Conservation (phyloP, 768 basidiomycete species). For the Phylloporus sp. region DNA sequence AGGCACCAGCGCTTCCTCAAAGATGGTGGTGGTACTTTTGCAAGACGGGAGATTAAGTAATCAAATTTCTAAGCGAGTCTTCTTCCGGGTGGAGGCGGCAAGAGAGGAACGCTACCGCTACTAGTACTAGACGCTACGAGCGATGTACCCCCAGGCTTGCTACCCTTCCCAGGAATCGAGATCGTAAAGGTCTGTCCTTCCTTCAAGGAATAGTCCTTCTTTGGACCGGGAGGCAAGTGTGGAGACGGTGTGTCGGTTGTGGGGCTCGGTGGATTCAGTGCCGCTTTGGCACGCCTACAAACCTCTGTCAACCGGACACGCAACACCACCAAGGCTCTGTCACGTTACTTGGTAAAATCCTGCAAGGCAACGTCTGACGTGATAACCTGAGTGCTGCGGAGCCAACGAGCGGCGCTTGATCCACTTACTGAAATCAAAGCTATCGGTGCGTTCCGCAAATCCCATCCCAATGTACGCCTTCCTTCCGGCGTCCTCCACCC, state of each 20-base stretch:
- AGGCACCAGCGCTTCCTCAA: conserved; percentile 4
- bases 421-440: conserved; percentile 85
- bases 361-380: conserved; percentile 73
- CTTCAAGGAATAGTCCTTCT: conserved; percentile 91
- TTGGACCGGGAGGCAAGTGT: conserved; percentile 69
- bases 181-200: conserved; percentile 95
- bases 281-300: conserved; percentile 57
- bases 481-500: conserved; percentile 82
- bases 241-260: conserved; percentile 50
- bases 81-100: conserved; percentile 76
- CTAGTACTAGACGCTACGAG: conserved; percentile 36
- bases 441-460: conserved; percentile 81
- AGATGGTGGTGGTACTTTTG: conserved; percentile 10
- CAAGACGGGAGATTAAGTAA: conserved; percentile 21
- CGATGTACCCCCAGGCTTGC: conserved; percentile 32
- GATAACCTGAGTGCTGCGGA: conserved; percentile 4
- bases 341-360: conserved; percentile 74
- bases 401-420: not conserved
- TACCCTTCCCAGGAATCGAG: conserved; percentile 74
- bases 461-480: conserved; percentile 95
- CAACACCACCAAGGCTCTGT: not conserved
- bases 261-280: conserved; percentile 48
- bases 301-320: conserved; percentile 1
- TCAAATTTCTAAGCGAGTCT: conserved; percentile 32
- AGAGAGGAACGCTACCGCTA: conserved; percentile 52